Base-by-base conservation (phyloP, 768 basidiomycete species). In the Boletus pseudo-olivaceus region DNA sequence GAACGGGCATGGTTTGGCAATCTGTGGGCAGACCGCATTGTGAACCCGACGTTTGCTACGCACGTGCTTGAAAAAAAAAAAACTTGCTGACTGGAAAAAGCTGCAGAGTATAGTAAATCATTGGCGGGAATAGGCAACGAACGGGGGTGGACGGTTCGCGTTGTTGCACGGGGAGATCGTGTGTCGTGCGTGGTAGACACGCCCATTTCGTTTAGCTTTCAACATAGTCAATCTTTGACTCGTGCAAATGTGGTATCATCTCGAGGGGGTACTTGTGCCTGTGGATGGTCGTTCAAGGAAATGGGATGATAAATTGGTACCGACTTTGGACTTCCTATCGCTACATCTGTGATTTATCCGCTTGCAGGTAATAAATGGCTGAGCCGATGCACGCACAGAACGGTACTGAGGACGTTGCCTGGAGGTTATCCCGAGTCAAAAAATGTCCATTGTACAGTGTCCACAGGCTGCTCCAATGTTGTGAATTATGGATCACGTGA, bases 1-100 rank as follows among this genome's bases (percentile, higher is more conserved):
- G 75, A 78, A 33, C 64, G 70, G 0, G 61, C 56, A 11, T 77
- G 73, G 72, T 78, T 71, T 71, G 65, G 73, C 6, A 64, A 56
- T 12, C 30, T 72, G 35, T 76, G 73, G 75, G 73, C 75, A 11
- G 75, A 75, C 15, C 60, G 78, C 17, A 37, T 8, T 17, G 2
- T n/a, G 6, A n/a, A 7, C 6, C 15, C 35, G 1, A 17, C 15
- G 15, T 37, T 37, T 37, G 67, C 73, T 5, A 42, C 51, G 32
- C 61, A 53, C 26, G 74, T 73, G 2, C 19, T 74, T 0, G 63
- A 69, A 27, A 58, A 55, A 4, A 55, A 4, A 23, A 23, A 72
- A 68, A 5, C 39, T 67, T 0, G 59, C 60, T 1, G 62, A 61
- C 3, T 6, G 34, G 38, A 66, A 68, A 23, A 62, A 62, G 26